Evolutionary conservation across 2,329 filamentous ascomycete species (phyloP), one percentile per base, ranked within the genome.

Genomic region (Graphilbum ipis-grandicollis): DNA sequence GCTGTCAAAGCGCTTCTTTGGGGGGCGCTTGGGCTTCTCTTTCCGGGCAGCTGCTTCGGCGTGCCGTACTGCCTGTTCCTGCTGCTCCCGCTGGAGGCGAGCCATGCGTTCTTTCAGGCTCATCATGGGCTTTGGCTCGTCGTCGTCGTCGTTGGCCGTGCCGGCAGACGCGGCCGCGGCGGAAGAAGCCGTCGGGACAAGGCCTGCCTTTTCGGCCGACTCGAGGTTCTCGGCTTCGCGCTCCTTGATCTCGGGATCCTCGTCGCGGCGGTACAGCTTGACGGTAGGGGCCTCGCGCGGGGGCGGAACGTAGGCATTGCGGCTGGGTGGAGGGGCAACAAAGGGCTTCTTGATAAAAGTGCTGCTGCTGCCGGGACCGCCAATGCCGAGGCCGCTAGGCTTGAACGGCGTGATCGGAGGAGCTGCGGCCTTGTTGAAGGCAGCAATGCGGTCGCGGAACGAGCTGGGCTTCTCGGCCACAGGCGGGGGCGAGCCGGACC

Each of bases 81-180:
- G 64, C 56, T 98, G 90, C 54, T 96, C 85, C 52, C 82, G 88
- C 55, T 98, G 90, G 14, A 98, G 64, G 36, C 93, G 63, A 21
- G 90, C 90, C 58, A 98, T 94, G 43, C 90, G 73, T 55, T 98
- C 90, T 57, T 96, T 98, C 43, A 98, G 56, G 47, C 82, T 94
- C 39, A 84, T 81, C 39, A 84, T 81, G 19, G 86, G 84, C 57
- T 96, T 94, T 1, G 88, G 86, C 48, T 82, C 75, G 31, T 92
- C 82, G 38, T 90, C 83, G 31, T 64, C 67, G 18, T 60, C 64
- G 4, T 34, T 32, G 14, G 33, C 38, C 5, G 26, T 35, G 10
- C 33, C 36, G 10, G 25, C 33, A 18, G 14, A 12, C 19, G 33
- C 21, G 10, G 30, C 19, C 3, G 63, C 57, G 35, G 61, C 65